These are phyloP conservation scores for Aspergillus nanangensis DNA, from an alignment of 495 filamentous ascomycete species.

Conservation along the genomic window DNA sequence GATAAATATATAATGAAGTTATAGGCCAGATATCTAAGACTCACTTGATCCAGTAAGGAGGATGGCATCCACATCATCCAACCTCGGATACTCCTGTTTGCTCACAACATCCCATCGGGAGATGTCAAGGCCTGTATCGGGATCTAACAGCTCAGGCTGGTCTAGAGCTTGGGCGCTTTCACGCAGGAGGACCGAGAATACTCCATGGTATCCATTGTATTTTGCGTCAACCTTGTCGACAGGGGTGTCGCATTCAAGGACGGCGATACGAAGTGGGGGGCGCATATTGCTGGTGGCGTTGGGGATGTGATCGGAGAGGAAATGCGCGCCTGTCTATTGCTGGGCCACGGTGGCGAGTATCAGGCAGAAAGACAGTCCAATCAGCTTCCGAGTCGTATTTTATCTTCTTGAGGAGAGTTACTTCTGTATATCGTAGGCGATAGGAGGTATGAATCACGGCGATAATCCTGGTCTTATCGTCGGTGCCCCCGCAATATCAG, in stretches of 20 bases:
- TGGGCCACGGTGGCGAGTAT: too few relatives aligned
- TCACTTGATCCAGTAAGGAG: conserved; percentile 71
- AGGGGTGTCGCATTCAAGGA: conserved; percentile 80
- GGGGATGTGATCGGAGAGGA: too few relatives aligned
- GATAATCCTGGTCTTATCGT: too few relatives aligned
- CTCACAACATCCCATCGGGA: conserved; percentile 66
- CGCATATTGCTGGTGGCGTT: conserved; percentile 21
- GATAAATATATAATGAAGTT: too few relatives aligned
- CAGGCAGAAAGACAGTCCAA: too few relatives aligned
- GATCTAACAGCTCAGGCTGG: conserved; percentile 27
- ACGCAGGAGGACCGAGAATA: conserved; percentile 63
- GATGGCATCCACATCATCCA: conserved; percentile 74
- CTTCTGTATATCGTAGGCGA: too few relatives aligned
- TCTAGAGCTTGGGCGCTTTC: conserved; percentile 41
- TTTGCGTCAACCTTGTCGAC: conserved; percentile 48
- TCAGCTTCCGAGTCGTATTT: too few relatives aligned
- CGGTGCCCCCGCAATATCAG: too few relatives aligned
- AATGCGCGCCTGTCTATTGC: too few relatives aligned
- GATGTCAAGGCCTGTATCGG: conserved; percentile 49
- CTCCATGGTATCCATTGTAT: conserved; percentile 68
- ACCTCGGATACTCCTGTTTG: conserved; percentile 53
- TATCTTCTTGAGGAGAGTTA: too few relatives aligned
- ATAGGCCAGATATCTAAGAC: too few relatives aligned
- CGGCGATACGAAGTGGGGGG: conserved; percentile 68
- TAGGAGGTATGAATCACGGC: too few relatives aligned